phyloP scores from a whole-genome alignment of 2,329 filamentous ascomycete species.

The Grosmannia penicillata region DNA sequence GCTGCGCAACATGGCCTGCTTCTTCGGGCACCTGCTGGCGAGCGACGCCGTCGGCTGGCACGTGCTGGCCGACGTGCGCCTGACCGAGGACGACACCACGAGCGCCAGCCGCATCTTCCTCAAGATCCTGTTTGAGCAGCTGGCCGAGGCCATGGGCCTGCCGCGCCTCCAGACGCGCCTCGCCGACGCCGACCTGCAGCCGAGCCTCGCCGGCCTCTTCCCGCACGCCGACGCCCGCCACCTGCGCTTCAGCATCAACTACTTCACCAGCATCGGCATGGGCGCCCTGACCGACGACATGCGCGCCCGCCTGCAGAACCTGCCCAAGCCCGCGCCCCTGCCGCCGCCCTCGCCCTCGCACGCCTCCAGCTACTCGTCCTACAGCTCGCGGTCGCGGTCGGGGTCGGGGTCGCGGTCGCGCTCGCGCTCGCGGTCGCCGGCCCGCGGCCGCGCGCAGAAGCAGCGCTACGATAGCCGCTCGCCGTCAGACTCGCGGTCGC shows the following conservation, averaged over 20 bases:
- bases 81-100: slow-evolving; percentile 95
- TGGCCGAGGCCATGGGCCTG: slow-evolving; percentile 76
- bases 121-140: slow-evolving; percentile 92
- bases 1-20: slow-evolving; percentile 83
- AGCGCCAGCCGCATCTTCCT: slow-evolving; percentile 95
- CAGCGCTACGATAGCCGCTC: too few relatives aligned
- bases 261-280: slow-evolving; percentile 97
- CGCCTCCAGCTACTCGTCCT: slow-evolving; percentile 66
- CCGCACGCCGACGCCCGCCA: slow-evolving; percentile 79
- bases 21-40: slow-evolving; percentile 84
- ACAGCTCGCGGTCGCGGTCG: slow-evolving; percentile 35
- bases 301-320: slow-evolving; percentile 78
- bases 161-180: slow-evolving; percentile 62
- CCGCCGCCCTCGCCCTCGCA: too few relatives aligned
- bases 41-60: slow-evolving; percentile 90
- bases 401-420: slow-evolving; percentile 12
- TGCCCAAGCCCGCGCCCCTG: slow-evolving; percentile 71
- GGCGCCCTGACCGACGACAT: slow-evolving; percentile 88
- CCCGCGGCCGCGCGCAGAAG: not conserved
- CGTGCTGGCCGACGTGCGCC: slow-evolving; percentile 64
- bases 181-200: slow-evolving; percentile 53
- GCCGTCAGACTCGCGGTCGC: not conserved
- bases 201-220: slow-evolving; percentile 75
- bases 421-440: slow-evolving; percentile 1
- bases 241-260: slow-evolving; percentile 95